Evolutionary conservation across 2,329 filamentous ascomycete genomes (phyloP), one percentile per base, ranked within the genome.

Genomic region (Magnaporthales sp.): DNA sequence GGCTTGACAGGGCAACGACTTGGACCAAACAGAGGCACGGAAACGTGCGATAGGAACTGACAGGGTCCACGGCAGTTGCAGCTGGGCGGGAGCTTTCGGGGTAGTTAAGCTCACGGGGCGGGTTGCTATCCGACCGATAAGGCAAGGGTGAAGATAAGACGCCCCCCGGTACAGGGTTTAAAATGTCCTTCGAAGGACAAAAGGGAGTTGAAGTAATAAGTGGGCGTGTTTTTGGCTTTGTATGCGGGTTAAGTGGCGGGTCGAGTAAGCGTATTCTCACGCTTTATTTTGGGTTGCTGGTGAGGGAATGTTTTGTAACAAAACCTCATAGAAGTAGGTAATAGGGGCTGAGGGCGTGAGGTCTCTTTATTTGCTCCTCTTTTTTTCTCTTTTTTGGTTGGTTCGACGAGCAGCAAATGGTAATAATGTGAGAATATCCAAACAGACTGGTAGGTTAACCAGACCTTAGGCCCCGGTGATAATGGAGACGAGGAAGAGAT

Each of bases 401-500:
- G 54, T 58, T 58, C 54, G 24, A 27, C 24, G 26, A 58, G 54
- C 54, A 22, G 54, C 19, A 58, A 58, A 24, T 58, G 26, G 54
- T 27, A 58, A 58, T 24, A 24, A 27, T 11, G 54, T 27, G 22
- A 15, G 54, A 58, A 27, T 58, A 58, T 58, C 54, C 54, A 58
- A 27, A 15, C 24, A n/a, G 54, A 11, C 9, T 27, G 54, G 22
- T 27, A 27, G 11, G 54, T 58, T 58, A 2, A 24, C 24, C 11
- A 22, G 54, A 27, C 54, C 13, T 56, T 56, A 58, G 54, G 54
- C 54, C 54, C 54, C 54, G 24, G 82, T 84, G 76, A 84, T 77
- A 75, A 84, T 80, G 70, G 82, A 81, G 75, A 77, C 78, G 71
- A 84, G 78, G 75, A 83, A 78, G 73, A 86, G 82, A 85, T 85